Conservation (phyloP, 2,329 filamentous ascomycete genomes). For the Didymella pomorum region DNA sequence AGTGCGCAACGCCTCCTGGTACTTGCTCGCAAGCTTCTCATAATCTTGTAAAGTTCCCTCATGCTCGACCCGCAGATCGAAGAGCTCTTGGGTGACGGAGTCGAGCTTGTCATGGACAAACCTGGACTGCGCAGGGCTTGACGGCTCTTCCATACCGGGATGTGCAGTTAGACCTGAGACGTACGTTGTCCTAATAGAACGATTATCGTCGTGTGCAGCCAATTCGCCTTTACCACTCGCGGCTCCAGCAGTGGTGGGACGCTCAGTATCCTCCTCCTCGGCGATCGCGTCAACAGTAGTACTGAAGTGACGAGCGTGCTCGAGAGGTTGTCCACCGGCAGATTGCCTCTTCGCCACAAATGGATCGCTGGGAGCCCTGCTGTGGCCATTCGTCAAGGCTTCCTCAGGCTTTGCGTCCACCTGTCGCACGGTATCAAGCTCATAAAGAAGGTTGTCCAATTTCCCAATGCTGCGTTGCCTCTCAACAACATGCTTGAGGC, state of each 20-base stretch:
- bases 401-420: constrained; percentile 46
- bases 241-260: constrained; percentile 39
- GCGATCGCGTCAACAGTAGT: constrained; percentile 47
- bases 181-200: constrained; percentile 16
- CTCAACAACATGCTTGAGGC: constrained; percentile 92
- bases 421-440: constrained; percentile 72
- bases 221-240: constrained; percentile 19
- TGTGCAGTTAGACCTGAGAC: constrained; percentile 31
- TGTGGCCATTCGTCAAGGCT: constrained; percentile 46
- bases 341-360: constrained; percentile 43
- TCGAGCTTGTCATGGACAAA: constrained; percentile 94
- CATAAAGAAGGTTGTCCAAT: constrained; percentile 88
- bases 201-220: constrained; percentile 2
- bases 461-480: constrained; percentile 94
- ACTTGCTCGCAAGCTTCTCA: constrained; percentile 83
- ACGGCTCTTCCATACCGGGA: constrained; percentile 57
- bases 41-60: constrained; percentile 83
- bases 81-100: constrained; percentile 86
- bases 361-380: constrained; percentile 42
- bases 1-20: constrained; percentile 84
- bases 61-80: constrained; percentile 89
- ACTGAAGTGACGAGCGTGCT: constrained; percentile 42
- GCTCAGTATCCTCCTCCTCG: constrained; percentile 47
- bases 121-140: constrained; percentile 80
- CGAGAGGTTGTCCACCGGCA: constrained; percentile 31